These are phyloP conservation scores for Hymenoscyphus albidus DNA, from an alignment of 2,329 filamentous ascomycete species.

Conservation along the genomic window DNA sequence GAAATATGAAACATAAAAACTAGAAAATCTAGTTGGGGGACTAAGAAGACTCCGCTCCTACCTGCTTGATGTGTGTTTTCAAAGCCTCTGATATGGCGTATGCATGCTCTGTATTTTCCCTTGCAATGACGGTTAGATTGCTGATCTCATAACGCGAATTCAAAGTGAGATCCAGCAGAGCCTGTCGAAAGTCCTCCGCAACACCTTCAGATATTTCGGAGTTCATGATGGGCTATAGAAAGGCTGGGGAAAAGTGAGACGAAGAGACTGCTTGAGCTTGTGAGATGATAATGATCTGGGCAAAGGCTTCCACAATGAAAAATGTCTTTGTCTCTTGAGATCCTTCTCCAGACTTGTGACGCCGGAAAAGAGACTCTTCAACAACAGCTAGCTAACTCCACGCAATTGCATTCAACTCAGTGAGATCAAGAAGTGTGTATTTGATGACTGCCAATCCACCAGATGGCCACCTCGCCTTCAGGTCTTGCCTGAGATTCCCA, in stretches of 20 bases:
- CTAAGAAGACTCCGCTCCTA: constrained; percentile 50
- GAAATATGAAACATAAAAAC: constrained; percentile 13
- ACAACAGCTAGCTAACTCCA: constrained; percentile 37
- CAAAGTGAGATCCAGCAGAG: constrained; percentile 82
- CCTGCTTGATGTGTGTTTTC: constrained; percentile 90
- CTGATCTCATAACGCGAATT: constrained; percentile 95
- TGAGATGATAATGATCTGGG: constrained; percentile 19
- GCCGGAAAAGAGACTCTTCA: constrained; percentile 30
- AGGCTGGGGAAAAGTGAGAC: constrained; percentile 21
- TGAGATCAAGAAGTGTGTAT: constrained; percentile 38
- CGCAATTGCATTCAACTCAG: constrained; percentile 36
- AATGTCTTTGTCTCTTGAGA: constrained; percentile 25
- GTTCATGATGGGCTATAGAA: constrained; percentile 53
- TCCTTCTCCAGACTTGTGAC: constrained; percentile 24
- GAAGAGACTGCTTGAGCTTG: constrained; percentile 16
- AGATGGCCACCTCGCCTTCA: constrained; percentile 23
- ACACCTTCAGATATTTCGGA: constrained; percentile 69
- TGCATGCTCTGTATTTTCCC: constrained; percentile 95
- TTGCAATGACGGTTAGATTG: constrained; percentile 94
- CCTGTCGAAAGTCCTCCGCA: constrained; percentile 90
- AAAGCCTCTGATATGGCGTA: constrained; percentile 86
- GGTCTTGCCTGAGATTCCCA: constrained; percentile 19
- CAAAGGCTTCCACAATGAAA: constrained; percentile 25
- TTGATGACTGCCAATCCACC: constrained; percentile 34
- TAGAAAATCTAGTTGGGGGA: constrained; percentile 18